phyloP scores from a whole-genome alignment of 805 yeast genomes.

The Saccharomyces kudriavzevii region DNA sequence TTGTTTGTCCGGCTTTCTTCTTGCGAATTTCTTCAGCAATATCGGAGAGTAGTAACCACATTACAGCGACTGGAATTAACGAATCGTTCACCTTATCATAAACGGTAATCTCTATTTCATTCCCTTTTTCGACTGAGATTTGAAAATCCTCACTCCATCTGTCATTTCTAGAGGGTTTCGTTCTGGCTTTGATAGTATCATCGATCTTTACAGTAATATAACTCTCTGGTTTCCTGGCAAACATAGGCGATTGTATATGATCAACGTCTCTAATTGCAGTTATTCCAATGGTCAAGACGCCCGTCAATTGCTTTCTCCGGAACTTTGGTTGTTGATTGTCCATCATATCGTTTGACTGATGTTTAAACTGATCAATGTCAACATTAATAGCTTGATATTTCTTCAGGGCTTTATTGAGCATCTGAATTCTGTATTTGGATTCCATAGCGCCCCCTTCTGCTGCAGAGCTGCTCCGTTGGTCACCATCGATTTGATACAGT shows the following conservation, averaged over 20 bases:
- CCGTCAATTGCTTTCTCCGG: constrained; percentile 77
- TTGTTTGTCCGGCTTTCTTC: constrained; percentile 68
- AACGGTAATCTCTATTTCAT: constrained; percentile 82
- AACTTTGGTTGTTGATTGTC: constrained; percentile 61
- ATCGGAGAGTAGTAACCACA: constrained; percentile 87
- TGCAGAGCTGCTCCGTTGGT: constrained; percentile 71
- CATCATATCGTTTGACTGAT: constrained; percentile 51
- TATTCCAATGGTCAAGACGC: constrained; percentile 65
- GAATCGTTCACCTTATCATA: constrained; percentile 67
- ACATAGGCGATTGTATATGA: constrained; percentile 79
- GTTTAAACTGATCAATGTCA: constrained; percentile 46
- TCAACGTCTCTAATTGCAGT: constrained; percentile 81
- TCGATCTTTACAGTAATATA: constrained; percentile 74
- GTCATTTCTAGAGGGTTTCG: constrained; percentile 67
- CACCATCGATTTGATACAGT: constrained; percentile 86
- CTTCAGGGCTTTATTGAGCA: constrained; percentile 74
- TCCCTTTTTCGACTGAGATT: constrained; percentile 79
- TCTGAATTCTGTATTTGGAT: constrained; percentile 74
- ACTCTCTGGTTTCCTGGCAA: constrained; percentile 72
- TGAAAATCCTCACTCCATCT: constrained; percentile 77
- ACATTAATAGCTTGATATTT: constrained; percentile 86
- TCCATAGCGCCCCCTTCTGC: constrained; percentile 85
- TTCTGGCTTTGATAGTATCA: constrained; percentile 73
- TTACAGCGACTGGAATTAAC: constrained; percentile 78
- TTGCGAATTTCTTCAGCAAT: constrained; percentile 92